Conservation (phyloP, 2,329 filamentous ascomycete genomes). For the Shiraia sp. region DNA sequence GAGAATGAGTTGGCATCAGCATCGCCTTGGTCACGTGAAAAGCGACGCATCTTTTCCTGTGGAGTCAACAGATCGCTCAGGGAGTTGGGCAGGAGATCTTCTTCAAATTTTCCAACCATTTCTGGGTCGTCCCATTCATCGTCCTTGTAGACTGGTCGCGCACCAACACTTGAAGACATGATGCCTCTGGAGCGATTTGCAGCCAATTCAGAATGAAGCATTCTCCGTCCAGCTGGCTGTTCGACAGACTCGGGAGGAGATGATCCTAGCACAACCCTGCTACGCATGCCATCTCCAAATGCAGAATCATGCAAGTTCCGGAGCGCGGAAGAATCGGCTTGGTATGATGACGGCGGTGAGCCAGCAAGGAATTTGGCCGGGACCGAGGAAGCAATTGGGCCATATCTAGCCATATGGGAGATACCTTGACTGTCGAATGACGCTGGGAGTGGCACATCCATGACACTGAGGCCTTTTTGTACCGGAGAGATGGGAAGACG, state of each 20-base stretch:
- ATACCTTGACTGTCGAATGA: conserved; percentile 97
- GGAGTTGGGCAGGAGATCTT: conserved; percentile 80
- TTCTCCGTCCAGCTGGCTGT: conserved; percentile 63
- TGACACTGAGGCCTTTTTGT: conserved; percentile 76
- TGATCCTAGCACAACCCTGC: conserved; percentile 48
- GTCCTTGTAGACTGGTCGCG: conserved; percentile 47
- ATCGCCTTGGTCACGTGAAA: conserved; percentile 62
- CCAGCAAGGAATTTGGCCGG: conserved; percentile 91
- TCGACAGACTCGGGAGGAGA: conserved; percentile 66
- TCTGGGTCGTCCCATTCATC: conserved; percentile 57
- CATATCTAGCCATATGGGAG: conserved; percentile 86
- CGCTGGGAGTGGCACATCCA: conserved; percentile 89
- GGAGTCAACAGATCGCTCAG: conserved; percentile 66
- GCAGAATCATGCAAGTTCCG: conserved; percentile 67
- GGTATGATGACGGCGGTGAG: conserved; percentile 70
- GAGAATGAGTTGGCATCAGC: conserved; percentile 53
- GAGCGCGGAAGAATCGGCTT: conserved; percentile 63
- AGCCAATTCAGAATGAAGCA: conserved; percentile 66
- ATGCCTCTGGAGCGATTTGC: conserved; percentile 59
- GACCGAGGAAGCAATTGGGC: conserved; percentile 88
- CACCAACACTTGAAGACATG: conserved; percentile 63
- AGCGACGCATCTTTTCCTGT: conserved; percentile 62
- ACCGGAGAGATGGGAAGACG: conserved; percentile 80
- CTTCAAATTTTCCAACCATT: conserved; percentile 76
- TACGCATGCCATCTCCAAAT: conserved; percentile 73